phyloP scores from a whole-genome alignment of 371 early-diverging fungal genomes.

The Apophysomyces variabilis region DNA sequence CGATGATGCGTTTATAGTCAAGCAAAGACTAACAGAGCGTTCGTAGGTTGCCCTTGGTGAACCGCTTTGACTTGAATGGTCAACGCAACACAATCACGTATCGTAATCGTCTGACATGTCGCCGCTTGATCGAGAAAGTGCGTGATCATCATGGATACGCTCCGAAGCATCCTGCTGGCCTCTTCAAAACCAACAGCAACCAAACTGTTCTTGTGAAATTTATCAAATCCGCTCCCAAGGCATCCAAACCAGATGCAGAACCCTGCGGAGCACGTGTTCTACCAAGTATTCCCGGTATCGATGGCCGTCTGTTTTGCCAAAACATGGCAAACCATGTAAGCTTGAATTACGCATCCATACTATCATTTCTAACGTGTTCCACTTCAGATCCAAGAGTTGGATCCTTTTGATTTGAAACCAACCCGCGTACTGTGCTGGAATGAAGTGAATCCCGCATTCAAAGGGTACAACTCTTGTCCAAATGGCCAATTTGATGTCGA shows the following conservation, averaged over 20 bases:
- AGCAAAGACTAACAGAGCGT: background rate
- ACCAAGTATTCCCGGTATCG: conserved; percentile 55
- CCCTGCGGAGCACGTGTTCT: conserved; percentile 63
- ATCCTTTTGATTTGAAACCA: conserved; percentile 77
- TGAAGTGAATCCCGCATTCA: conserved; percentile 71
- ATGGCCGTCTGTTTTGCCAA: conserved; percentile 62
- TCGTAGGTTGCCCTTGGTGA: conserved; percentile 57
- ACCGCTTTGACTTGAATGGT: conserved; percentile 68
- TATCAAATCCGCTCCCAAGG: conserved; percentile 55
- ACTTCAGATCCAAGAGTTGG: conserved; percentile 69
- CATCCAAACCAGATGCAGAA: conserved; percentile 57
- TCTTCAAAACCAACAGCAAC: conserved; percentile 69
- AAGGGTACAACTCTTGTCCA: conserved; percentile 71
- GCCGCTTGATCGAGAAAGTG: conserved; percentile 63
- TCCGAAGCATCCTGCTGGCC: conserved; percentile 67
- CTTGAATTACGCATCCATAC: background rate
- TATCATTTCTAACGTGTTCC: conserved; percentile 10
- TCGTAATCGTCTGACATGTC: conserved; percentile 63
- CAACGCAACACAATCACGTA: conserved; percentile 59
- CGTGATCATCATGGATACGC: conserved; percentile 71
- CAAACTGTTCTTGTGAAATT: conserved; percentile 66
- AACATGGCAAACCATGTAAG: conserved; percentile 65
- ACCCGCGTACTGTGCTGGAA: conserved; percentile 65
- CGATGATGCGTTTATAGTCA: background rate
- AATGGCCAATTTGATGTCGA: conserved; percentile 70